Base-by-base conservation (phyloP, 305 asterid genomes). In the Fraxinus platypoda region DNA sequence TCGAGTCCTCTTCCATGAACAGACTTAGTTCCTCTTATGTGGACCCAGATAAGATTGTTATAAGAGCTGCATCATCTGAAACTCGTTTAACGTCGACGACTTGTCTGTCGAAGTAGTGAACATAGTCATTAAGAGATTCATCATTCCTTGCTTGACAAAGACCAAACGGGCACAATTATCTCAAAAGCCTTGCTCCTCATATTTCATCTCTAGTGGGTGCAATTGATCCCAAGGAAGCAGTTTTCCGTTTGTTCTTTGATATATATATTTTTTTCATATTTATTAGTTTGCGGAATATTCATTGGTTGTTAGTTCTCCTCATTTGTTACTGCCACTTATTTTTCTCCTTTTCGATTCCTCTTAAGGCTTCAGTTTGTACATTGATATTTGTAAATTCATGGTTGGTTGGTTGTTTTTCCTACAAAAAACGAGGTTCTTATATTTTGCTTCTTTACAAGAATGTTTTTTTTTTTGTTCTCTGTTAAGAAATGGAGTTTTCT, bases 221-320 rank as follows among this genome's bases (percentile, higher is more conserved):
- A 71, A 43, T 19, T 21, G 8, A 70, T 73, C 64, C 73, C 64
- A 8, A 31, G 57, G 49, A 77, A 78, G 81, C 41, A 9, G 52
- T 25, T 81, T 62, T 82, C 76, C 46, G 8, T 57, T 7, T 43
- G 21, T 12, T 75, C 30, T 33, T 43, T 9, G 41, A 28, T 19
- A 43, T 43, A 33, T 71, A 43, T 52, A 26, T 8, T 41, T 49
- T 11, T 12, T 72, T 12, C 37, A 12, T 43, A 21, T 38, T 76
- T 78, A 19, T 43, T 83, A 81, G 68, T 81, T 80, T 83, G 81
- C 28, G 80, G 49, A 82, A 31, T 37, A 76, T 7, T 4, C 33
- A 21, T n/a, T 49, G 82, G 73, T 37, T 30, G 49, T 74, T 78
- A 79, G 70, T 54, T 81, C 34, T 6, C 9, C 25, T 23, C 66